Conservation (phyloP, 2,329 filamentous ascomycete species). For the Ophioceras dolichostomum region DNA sequence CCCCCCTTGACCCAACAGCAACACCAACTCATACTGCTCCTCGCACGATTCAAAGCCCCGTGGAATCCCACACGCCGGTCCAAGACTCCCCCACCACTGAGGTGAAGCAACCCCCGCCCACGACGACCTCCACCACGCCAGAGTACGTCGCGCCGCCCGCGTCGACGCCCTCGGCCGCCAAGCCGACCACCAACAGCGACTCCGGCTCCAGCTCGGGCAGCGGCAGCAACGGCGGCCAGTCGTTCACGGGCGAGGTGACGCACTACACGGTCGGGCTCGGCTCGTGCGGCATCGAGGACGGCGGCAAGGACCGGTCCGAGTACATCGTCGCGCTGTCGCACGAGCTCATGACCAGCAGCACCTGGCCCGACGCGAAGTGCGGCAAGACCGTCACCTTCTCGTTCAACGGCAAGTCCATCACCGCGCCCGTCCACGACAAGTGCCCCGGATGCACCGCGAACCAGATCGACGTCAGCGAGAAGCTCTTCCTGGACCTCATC, state of each 20-base stretch:
- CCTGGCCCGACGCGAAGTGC: slow-evolving; percentile 61
- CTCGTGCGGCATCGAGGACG: slow-evolving; percentile 53
- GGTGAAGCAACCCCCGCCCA: neutral
- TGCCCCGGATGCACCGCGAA: slow-evolving; percentile 52
- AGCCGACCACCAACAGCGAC: slow-evolving; percentile 7
- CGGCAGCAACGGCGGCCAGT: slow-evolving; percentile 12
- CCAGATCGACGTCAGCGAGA: slow-evolving; percentile 38
- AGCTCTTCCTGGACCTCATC: slow-evolving; percentile 37
- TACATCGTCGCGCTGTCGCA: slow-evolving; percentile 59
- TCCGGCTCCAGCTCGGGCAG: slow-evolving; percentile 10
- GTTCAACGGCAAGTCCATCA: slow-evolving; percentile 38
- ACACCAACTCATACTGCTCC: too few species aligned
- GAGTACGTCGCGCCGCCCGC: neutral
- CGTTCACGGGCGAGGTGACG: slow-evolving; percentile 54
- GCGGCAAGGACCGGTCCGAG: slow-evolving; percentile 37
- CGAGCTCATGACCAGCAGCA: slow-evolving; percentile 47
- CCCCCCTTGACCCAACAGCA: too few species aligned
- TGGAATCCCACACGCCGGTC: slow-evolving; percentile 11
- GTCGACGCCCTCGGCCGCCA: slow-evolving; percentile 11
- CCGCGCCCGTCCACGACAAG: slow-evolving; percentile 57
- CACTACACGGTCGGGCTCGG: slow-evolving; percentile 61
- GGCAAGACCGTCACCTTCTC: slow-evolving; percentile 54
- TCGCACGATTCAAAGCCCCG: too few species aligned
- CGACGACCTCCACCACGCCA: slow-evolving; percentile 2
- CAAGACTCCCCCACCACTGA: slow-evolving; percentile 7